These are phyloP conservation scores for Discostella stelligeroides DNA, from an alignment of 108 stramenopile species.

Conservation along the genomic window DNA sequence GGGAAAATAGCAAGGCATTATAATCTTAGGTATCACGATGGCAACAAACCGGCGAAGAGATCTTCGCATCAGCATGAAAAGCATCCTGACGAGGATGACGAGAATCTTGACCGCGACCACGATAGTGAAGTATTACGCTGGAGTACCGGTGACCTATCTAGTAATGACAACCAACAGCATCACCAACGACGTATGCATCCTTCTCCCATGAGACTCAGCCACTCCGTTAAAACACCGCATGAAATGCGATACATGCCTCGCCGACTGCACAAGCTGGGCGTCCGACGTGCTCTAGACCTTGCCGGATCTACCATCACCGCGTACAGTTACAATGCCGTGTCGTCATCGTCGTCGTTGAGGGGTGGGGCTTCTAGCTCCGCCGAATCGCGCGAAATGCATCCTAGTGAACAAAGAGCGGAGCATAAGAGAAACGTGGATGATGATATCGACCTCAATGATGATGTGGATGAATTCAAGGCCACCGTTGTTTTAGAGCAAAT, in stretches of 20 bases:
- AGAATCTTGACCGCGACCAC: no score
- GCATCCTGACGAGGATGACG: no score
- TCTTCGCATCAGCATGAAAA: no score
- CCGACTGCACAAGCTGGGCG: conserved; percentile 50
- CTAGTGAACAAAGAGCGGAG: background rate
- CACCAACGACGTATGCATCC: background rate
- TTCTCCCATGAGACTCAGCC: background rate
- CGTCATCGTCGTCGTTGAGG: background rate
- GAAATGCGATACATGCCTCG: background rate
- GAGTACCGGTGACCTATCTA: no score
- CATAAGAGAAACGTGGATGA: background rate
- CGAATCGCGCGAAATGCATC: background rate
- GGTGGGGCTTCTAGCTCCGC: background rate
- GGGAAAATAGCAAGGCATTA: no score
- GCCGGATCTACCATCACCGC: conserved; percentile 68
- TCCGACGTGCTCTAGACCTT: conserved; percentile 75
- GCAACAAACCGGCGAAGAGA: no score
- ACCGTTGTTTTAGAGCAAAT: conserved; percentile 75
- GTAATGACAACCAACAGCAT: no score
- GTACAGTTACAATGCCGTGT: conserved; percentile 20
- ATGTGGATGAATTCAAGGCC: conserved; percentile 67
- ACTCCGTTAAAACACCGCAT: conserved; percentile 1
- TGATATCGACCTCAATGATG: conserved; percentile 27
- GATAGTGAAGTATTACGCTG: no score
- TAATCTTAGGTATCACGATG: no score